Base-by-base conservation (phyloP, 768 basidiomycete genomes). In the Suillus subaureus region DNA sequence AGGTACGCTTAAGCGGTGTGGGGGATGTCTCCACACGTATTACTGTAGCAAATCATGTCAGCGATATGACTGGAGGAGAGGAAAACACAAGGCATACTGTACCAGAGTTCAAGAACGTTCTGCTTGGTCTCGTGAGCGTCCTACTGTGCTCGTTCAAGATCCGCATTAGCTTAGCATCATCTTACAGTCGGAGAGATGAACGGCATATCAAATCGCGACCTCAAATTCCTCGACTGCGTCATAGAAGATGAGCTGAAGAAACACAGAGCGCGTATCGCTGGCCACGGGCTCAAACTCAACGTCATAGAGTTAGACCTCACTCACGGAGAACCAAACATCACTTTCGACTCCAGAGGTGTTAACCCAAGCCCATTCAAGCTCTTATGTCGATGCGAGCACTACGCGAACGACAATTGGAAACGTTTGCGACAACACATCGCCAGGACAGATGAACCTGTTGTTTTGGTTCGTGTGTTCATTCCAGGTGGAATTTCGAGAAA, bases 71-170 rank as follows among this genome's bases (percentile, higher is more conserved):
- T 77, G 74, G 74, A 37, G 51, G 51, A 33, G 67, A 31, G 74
- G 74, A n/a, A 72, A 63, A 49, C 74, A 75, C 65, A 75, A 74
- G 49, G 61, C 66, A 23, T 77, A 77, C 40, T 75, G 72, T 47
- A 64, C 40, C 2, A 61, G 67, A 3, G 23, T 75, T 40, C 74
- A 68, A 7, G 47, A 68, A 37, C 75, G 74, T 9, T 70, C 58
- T 45, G 28, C 61, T 6, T 70, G 55, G 33, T 67, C 69, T 3
- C 31, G 74, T 73, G 66, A 45, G 74, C 69, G 6, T 21, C 51
- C 0, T 31, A 23, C 18, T 31, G 15, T 62, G 3, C 2, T 8
- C 33, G 28, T 18, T 21, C 18, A 6, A 21, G 21, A 12, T 31
- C 21, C 37, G 9, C 11, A 8, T 52, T 23, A 16, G 52, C 31